Base-by-base conservation (phyloP, 108 stramenopile genomes). In the Stephanodiscus triporus region DNA sequence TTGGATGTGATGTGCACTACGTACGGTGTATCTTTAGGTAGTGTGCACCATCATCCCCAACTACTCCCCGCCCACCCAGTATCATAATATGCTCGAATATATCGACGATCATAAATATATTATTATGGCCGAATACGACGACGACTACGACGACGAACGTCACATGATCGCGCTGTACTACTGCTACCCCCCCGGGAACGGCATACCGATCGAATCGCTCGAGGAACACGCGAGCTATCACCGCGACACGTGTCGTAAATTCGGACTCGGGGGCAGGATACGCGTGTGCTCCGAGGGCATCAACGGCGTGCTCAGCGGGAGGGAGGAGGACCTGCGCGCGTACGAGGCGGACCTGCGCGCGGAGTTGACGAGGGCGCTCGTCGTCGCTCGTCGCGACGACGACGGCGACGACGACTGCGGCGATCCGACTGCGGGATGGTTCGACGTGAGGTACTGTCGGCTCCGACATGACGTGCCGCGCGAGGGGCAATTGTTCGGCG, bases 241-340 rank as follows among this genome's bases (percentile, higher is more conserved):
- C 27, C 16, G 66, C 60, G 50, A 72, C 2, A 6, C 85, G 0
- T 89, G 91, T 60, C 42, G 66, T 14, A n/a, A n/a, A n/a, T n/a
- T n/a, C 16, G 43, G 16, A 16, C 77, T 95, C 24, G 73, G 75
- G 19, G 94, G 94, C 3, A 72, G 94, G 26, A 81, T 95, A 34
- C 85, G 94, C 13, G 84, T 95, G 48, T 78, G 81, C 32, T 26
- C 59, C 11, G 94, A 95, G 72, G 94, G 94, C 0, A 73, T 95
- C 63, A 95, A 95, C 58, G 94, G 89, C n/a, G 94, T 91, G 6
- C 60, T 95, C 45, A 85, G 83, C 49, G 93, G 93, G 4, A 9
- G 0, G 22, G 51, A 68, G 16, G n/a, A 19, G 0, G 36, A 67
- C 40, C 68, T 91, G 68, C 37, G 74, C 57, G 50, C 62, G 19